These are phyloP conservation scores for Malus sylvestris DNA, from an alignment of 306 rosid species.

Conservation along the genomic window DNA sequence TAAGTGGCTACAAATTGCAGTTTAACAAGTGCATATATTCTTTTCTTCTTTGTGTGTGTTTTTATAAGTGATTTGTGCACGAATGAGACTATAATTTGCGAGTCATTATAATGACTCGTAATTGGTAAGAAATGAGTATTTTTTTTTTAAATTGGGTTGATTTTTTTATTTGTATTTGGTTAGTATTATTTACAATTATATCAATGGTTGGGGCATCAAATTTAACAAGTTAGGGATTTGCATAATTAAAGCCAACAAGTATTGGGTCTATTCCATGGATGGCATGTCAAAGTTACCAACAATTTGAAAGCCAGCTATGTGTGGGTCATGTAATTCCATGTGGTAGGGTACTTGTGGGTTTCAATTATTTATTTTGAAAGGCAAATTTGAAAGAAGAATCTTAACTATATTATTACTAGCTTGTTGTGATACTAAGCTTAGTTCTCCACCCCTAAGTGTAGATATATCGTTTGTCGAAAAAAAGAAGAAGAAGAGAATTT, in stretches of 20 bases:
- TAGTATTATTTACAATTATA: background rate
- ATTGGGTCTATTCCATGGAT: background rate
- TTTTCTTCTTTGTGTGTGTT: background rate
- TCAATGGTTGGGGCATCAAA: background rate
- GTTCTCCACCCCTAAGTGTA: no score
- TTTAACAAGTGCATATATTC: no score
- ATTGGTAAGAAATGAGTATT: no score
- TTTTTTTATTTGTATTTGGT: background rate
- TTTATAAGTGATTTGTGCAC: no score
- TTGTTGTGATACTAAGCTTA: rapidly evolving
- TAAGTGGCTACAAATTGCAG: no score
- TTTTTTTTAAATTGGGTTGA: background rate
- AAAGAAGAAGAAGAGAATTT: no score
- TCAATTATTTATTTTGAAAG: background rate
- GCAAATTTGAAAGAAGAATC: no score
- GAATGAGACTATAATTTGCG: no score
- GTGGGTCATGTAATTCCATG: background rate
- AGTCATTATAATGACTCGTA: no score
- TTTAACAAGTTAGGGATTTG: background rate
- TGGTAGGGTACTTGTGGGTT: background rate
- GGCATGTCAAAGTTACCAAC: background rate
- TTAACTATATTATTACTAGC: no score
- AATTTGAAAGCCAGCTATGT: background rate
- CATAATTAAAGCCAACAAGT: background rate
- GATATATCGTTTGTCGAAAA: no score